Percentiles rank a stretch among this genome's conserved stretches.
These are phyloP conservation scores for Capsella bursapastoris DNA, from an alignment of 345 rosid species.

Conservation along the genomic window DNA sequence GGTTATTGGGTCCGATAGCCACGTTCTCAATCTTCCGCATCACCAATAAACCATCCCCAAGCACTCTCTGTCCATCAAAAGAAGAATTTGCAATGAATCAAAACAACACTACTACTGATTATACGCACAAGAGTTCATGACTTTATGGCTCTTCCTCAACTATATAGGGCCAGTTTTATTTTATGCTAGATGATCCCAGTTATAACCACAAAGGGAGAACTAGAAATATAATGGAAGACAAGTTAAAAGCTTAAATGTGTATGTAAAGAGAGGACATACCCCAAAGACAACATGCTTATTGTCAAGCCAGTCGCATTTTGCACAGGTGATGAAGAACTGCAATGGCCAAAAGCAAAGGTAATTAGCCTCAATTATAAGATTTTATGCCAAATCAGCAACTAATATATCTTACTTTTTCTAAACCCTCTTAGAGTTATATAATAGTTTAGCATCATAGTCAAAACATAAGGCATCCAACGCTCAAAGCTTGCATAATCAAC, in stretches of 20 bases:
- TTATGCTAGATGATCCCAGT: neutral
- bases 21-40: constrained; percentile 94
- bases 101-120: neutral
- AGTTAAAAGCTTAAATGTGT: neutral
- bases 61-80: constrained; percentile 67
- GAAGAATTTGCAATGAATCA: constrained; percentile 23
- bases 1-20: constrained; percentile 87
- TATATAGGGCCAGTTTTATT: neutral
- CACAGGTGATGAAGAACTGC: constrained; percentile 96
- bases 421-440: neutral
- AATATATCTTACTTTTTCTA: neutral
- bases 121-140: neutral
- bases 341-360: constrained; percentile 31
- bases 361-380: neutral
- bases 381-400: neutral
- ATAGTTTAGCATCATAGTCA: constrained; percentile 4
- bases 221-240: constrained; percentile 6
- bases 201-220: constrained; percentile 13
- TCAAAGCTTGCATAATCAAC: constrained; percentile 3
- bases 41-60: constrained; percentile 87
- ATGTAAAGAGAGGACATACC: constrained; percentile 56
- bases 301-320: constrained; percentile 99
- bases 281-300: constrained; percentile 97
- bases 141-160: constrained; percentile 1
- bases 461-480: neutral